Base-by-base conservation (phyloP, 805 yeast species). In the Candida loeiensis region DNA sequence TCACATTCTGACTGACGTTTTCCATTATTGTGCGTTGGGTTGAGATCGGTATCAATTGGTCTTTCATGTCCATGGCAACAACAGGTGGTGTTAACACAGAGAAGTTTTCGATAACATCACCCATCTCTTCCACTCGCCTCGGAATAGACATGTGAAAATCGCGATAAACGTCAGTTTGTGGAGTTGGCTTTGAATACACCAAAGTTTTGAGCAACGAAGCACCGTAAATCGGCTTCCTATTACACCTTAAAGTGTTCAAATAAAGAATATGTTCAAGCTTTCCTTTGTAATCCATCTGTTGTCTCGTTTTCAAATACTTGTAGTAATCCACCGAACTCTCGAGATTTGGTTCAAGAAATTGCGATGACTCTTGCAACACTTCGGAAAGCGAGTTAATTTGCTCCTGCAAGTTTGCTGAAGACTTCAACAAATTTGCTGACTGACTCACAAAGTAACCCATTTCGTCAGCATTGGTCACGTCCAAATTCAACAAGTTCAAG, bases 21-120 rank as follows among this genome's bases (percentile, higher is more conserved):
- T 58, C 43, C 29, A 59, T 56, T 2, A 52, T 56, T 50, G 29
- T 60, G 43, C 42, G 52, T 54, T 50, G 73, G 15, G 70, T 66
- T 4, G 59, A 46, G 1, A 58, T 26, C 2, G 82, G 71, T n/a
- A 79, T 61, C 1, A 69, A 43, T 31, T 72, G 60, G 31, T 79
- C 77, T 35, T 77, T 71, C 74, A 82, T 71, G 55, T 89, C 91
- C 37, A 85, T 68, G 1, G 87, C 74, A 2, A 89, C 95, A 3
- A 79, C 95, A 3, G 80, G 69, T 0, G 99, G 99, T 0, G 98
- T 93, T 4, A 91, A 75, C 47, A 86, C 91, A 0, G 95, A 86
- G 61, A 73, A 93, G 45, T 82, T 79, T 31, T 85, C 87, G 43
- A 91, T 74, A 0, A 67, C 55, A 24, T 76, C 79, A 7, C 63